Percentiles rank a stretch among this genome's conserved stretches.
Conservation (phyloP, 805 yeast species). For the Kodamaea lidongshanica region DNA sequence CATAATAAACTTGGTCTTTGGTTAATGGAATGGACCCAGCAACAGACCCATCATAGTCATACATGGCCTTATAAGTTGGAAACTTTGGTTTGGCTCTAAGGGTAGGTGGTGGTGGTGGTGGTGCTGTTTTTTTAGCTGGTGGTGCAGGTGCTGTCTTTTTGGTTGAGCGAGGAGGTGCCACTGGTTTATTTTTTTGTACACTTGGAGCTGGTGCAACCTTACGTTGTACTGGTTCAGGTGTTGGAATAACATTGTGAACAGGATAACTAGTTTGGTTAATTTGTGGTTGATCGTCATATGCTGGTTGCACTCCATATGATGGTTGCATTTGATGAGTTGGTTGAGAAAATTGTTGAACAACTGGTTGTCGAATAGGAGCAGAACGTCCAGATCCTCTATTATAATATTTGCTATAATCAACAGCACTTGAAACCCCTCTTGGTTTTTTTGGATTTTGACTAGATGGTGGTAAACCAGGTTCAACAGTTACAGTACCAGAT, state of each 20-base stretch:
- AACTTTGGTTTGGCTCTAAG: slow-evolving; percentile 45
- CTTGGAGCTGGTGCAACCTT: slow-evolving; percentile 13
- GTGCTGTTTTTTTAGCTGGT: slow-evolving; percentile 41
- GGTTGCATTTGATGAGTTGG: slow-evolving; percentile 12
- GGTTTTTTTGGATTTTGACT: slow-evolving; percentile 74
- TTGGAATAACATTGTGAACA: slow-evolving; percentile 1
- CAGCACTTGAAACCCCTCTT: slow-evolving; percentile 39
- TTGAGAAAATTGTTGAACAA: slow-evolving; percentile 12
- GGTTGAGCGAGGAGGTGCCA: slow-evolving; percentile 21
- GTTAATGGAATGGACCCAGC: slow-evolving; percentile 71
- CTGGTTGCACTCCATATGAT: slow-evolving; percentile 14
- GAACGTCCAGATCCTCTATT: slow-evolving; percentile 23
- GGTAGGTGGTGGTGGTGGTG: slow-evolving; percentile 55
- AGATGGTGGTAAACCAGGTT: slow-evolving; percentile 69
- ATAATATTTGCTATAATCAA: slow-evolving; percentile 39
- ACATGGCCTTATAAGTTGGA: slow-evolving; percentile 80
- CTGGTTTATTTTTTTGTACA: slow-evolving; percentile 12
- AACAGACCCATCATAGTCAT: slow-evolving; percentile 84
- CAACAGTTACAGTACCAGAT: slow-evolving; percentile 79
- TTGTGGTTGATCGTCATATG: slow-evolving; percentile 19
- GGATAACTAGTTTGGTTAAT: slow-evolving; percentile 6
- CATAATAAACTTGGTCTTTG: slow-evolving; percentile 69
- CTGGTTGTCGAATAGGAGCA: slow-evolving; percentile 14
- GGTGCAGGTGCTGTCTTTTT: slow-evolving; percentile 54
- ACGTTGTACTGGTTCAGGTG: slow-evolving; percentile 5